These are phyloP conservation scores for Coemansia sp. DNA, from an alignment of 192 early-diverging fungal species.

Conservation along the genomic window DNA sequence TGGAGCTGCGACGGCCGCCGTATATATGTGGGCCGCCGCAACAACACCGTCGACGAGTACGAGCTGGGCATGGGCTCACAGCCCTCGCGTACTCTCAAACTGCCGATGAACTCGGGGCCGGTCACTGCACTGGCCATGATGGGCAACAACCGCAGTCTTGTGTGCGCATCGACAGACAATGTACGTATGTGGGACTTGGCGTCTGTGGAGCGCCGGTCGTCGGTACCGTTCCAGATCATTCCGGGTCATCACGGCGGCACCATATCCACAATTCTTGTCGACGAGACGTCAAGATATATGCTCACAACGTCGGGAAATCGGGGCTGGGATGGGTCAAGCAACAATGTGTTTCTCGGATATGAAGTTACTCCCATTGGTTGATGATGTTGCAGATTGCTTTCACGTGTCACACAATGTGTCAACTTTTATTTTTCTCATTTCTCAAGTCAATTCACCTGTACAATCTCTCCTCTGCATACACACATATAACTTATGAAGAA, in stretches of 20 bases:
- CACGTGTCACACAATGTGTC: neutral
- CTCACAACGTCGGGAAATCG: constrained; percentile 89
- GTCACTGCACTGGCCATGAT: constrained; percentile 75
- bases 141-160: constrained; percentile 77
- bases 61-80: constrained; percentile 64
- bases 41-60: constrained; percentile 91
- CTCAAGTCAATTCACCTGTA: neutral
- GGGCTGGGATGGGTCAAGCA: constrained; percentile 93
- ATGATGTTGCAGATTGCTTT: neutral
- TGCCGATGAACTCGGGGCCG: constrained; percentile 87
- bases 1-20: constrained; percentile 84
- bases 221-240: constrained; percentile 87
- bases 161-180: constrained; percentile 92
- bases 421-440: neutral
- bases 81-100: constrained; percentile 68
- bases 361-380: constrained; percentile 61
- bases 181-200: constrained; percentile 88
- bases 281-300: constrained; percentile 76
- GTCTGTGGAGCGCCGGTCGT: constrained; percentile 42
- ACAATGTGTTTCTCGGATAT: constrained; percentile 85
- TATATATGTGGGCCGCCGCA: constrained; percentile 85
- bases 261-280: constrained; percentile 68
- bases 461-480: neutral
- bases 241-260: constrained; percentile 92
- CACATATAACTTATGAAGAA: constrained; percentile 17